Evolutionary conservation across 768 basidiomycete species (phyloP), one percentile per base, ranked within the genome.

Genomic region (Hypsizygus marmoreus): DNA sequence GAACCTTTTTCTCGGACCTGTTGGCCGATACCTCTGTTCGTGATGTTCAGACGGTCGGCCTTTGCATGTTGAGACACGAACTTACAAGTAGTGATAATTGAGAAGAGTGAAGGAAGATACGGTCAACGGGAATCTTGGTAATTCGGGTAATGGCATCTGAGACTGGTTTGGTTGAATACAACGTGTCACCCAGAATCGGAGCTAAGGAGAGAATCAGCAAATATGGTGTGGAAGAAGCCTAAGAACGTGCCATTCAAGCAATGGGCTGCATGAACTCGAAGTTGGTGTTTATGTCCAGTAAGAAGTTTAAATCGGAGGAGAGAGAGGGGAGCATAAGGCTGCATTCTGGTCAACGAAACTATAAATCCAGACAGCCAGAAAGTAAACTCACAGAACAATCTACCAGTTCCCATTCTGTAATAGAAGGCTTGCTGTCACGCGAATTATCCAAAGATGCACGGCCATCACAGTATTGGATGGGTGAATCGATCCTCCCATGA

Each of bases 231-330:
- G 16, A 37, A 17, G 47, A 45, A 14, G 10, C 45, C 11, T 28
- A 28, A 40, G 29, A 12, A 54, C 68, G 10, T 46, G 80, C 84
- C 64, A 39, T 72, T 68, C 41, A 86, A 59, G 44, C 66, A 66
- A 37, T 75, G 68, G 1, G 84, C 75, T 24, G 82, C 59, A 49
- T 88, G 86, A 11, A 85, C 68, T n/a, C 86, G 76, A 24, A 88
- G 74, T 54, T 88, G 86, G 46, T 88, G 86, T 59, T 87, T 87
- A 43, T 78, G 61, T 3, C 84, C 86, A 12, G 86, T 86, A 39
- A 76, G 63, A 14, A 84, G 70, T 9, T 67, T 71, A 12, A 88
- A 68, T 29, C 71, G 72, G 30, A 88, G 61, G 39, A 88, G 70
- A 1, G 82, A 78, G 22, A 86, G 43, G 14, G 83, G 82, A 3